phyloP scores from a whole-genome alignment of 495 filamentous ascomycete genomes.

The Clavariopsis aquatica region DNA sequence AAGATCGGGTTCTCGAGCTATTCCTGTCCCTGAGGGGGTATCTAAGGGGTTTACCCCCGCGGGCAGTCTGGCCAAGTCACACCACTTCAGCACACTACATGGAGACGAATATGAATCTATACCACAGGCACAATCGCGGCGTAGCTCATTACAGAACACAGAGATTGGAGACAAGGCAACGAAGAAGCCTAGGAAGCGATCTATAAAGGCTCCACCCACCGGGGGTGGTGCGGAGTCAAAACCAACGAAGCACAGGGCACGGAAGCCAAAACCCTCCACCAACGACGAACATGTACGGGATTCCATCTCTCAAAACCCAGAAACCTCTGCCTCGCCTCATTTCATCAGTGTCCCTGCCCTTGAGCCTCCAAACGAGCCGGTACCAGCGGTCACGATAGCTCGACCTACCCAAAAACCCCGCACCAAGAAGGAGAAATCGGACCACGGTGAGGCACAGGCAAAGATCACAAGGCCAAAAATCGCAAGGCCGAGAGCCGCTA shows the following conservation, averaged over 20 bases:
- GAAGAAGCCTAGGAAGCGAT: conserved; percentile 7
- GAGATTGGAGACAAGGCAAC: background rate
- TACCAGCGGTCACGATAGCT: background rate
- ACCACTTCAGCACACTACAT: conserved; percentile 17
- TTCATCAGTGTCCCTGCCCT: background rate
- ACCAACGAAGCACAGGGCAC: conserved; percentile 21
- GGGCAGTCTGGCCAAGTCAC: conserved; percentile 19
- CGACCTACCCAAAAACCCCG: conserved; percentile 33
- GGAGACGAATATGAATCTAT: background rate
- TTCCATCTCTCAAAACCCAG: background rate
- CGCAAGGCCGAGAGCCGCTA: conserved; percentile 23
- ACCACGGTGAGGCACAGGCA: conserved; percentile 21
- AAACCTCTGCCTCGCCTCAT: background rate
- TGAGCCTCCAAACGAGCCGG: conserved; percentile 1
- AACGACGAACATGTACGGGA: background rate
- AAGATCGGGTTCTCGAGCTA: conserved; percentile 27
- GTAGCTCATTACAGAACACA: background rate
- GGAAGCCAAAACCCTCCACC: conserved; percentile 14
- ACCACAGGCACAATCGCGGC: background rate
- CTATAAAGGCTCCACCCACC: conserved; percentile 10
- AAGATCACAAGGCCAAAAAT: conserved; percentile 35
- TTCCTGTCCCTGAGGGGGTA: conserved; percentile 26
- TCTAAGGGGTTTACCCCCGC: conserved; percentile 34
- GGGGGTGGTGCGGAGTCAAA: conserved; percentile 2
- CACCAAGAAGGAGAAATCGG: conserved; percentile 26